Evolutionary conservation across 176 grass and related monocot species (phyloP).

Genomic region (Bolboschoenus planiculmis): DNA sequence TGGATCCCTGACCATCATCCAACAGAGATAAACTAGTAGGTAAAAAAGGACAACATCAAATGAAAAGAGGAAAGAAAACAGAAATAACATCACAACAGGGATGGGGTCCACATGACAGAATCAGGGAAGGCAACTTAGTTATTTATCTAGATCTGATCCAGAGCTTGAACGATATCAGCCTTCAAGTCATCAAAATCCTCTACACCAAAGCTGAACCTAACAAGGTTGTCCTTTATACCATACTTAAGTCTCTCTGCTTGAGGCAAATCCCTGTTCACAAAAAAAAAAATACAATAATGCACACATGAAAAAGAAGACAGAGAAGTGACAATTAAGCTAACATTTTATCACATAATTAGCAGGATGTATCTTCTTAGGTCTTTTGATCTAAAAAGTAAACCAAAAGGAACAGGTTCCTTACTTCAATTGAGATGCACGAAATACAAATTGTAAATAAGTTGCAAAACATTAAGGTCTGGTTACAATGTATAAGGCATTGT

Average conservation of each 20-base stretch:
- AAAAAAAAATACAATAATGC: not conserved
- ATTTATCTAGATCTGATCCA: slow-evolving; percentile 57
- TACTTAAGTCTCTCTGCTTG: slow-evolving; percentile 77
- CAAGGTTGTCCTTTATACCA: slow-evolving; percentile 94
- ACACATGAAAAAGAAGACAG: not conserved
- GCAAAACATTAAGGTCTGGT: not conserved
- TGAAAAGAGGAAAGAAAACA: not conserved
- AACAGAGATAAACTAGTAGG: not conserved
- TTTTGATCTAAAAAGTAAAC: not conserved
- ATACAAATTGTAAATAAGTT: not conserved
- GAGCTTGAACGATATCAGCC: slow-evolving; percentile 77
- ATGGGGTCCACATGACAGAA: not conserved
- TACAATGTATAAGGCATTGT: not conserved
- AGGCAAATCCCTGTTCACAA: slow-evolving; percentile 59
- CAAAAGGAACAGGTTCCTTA: not conserved
- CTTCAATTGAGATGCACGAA: not conserved
- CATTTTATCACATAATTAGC: not conserved
- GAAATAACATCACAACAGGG: not conserved
- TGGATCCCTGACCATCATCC: slow-evolving; percentile 6
- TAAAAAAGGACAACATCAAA: slow-evolving; percentile 1
- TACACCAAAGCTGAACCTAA: slow-evolving; percentile 95
- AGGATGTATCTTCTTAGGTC: not conserved
- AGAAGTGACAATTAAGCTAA: not conserved
- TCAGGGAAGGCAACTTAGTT: not conserved
- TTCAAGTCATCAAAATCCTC: slow-evolving; percentile 92